A percentile compares a stretch with the other conserved stretches of the same genome.
Conservation (phyloP, 2,329 filamentous ascomycete species). For the Hysterium pulicare region DNA sequence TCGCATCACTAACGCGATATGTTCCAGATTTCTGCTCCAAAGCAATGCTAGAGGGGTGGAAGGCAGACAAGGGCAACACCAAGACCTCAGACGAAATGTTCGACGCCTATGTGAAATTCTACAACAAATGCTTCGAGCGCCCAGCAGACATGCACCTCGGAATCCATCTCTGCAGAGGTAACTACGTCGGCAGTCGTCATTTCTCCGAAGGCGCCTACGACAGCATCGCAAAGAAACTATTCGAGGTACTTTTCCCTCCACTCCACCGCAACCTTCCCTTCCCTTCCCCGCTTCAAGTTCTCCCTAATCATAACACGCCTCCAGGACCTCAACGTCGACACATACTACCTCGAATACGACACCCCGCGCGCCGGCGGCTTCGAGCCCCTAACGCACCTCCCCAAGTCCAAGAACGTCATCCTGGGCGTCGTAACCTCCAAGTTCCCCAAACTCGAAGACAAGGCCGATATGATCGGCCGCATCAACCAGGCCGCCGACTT, state of each 20-base stretch:
- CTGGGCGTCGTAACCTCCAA: conserved; percentile 47
- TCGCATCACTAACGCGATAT: neutral
- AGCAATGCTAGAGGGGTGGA: conserved; percentile 36
- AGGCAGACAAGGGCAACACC: conserved; percentile 63
- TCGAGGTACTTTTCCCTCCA: conserved; percentile 24
- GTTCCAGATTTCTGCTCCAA: conserved; percentile 34
- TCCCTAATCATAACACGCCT: too few species aligned
- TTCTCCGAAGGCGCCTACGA: conserved; percentile 49
- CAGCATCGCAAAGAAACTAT: conserved; percentile 43
- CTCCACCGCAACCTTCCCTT: neutral
- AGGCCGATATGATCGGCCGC: conserved; percentile 46
- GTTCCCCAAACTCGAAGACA: conserved; percentile 44
- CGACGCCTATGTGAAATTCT: conserved; percentile 71
- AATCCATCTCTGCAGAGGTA: conserved; percentile 66
- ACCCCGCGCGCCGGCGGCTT: conserved; percentile 48
- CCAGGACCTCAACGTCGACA: conserved; percentile 38
- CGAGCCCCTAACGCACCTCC: conserved; percentile 44
- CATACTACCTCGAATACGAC: conserved; percentile 45
- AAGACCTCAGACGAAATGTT: conserved; percentile 68
- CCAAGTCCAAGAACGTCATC: conserved; percentile 47
- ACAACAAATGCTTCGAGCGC: conserved; percentile 66
- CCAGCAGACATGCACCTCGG: conserved; percentile 71
- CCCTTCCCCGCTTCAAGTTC: too few species aligned
- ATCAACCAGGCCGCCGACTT: conserved; percentile 57
- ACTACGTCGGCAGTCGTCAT: conserved; percentile 46